Base-by-base conservation (phyloP, 768 basidiomycete genomes). In the Tylopilus sp. region DNA sequence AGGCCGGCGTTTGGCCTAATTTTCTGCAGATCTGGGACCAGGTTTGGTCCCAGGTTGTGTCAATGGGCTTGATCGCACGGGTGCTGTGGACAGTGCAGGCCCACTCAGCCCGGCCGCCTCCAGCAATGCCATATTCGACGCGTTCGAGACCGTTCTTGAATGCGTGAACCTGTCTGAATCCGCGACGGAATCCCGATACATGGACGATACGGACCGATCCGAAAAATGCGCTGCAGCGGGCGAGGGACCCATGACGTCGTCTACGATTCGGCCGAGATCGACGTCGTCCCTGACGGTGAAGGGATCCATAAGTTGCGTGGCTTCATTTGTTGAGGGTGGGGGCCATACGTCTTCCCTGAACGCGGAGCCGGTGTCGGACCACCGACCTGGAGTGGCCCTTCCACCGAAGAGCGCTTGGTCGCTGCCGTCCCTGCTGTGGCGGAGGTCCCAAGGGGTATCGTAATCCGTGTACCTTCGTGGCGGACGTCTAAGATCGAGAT, bases 291-390 rank as follows among this genome's bases (percentile, higher is more conserved):
- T 18, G 20, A 35, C 26, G 2, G 46, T 22, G 25, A 64, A 22
- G 0, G 62, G 51, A 12, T 68, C 62, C 38, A 62, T 55, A 21
- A 66, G 55, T 51, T 67, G 52, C 0, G 57, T 58, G 33, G 44
- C 41, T 33, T 69, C 69, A 40, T 36, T 48, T 1, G 78, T 40
- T 6, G 13, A 7, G 31, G 39, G 78, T 0, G 75, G 74, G 1
- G 71, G 71, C 72, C 74, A 77, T 0, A 77, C 10, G 33, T 78
- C 75, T 45, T 79, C 79, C 17, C 70, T 67, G 61, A 79, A 79
- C 31, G 76, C 68, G 0, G 77, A 78, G 1, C 76, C 77, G 2
- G 71, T 62, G 33, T 78, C 76, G 2, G 77, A 71, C 18, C 50
- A 40, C 18, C 35, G 50, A 2, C 35, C 11, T 31, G 8, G 22